Base-by-base conservation (phyloP, 78 protist genomes). In the Dictyostelium intermedium region DNA sequence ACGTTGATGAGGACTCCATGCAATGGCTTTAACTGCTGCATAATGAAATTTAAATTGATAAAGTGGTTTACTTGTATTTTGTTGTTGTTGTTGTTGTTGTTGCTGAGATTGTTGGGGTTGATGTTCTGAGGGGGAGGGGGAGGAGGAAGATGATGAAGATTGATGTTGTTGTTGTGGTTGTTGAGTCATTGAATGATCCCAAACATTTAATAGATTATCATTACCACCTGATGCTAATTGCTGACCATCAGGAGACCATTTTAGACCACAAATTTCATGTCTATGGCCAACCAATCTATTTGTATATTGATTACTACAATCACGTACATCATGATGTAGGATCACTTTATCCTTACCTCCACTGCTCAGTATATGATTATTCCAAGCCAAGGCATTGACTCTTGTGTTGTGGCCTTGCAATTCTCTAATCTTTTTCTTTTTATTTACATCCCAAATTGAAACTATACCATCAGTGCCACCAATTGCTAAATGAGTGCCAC, bases 161-260 rank as follows among this genome's bases (percentile, higher is more conserved):
- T 83, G 34, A 11, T 30, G 74, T 27, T 66, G 34, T 63, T 63
- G 73, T 63, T 63, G 32, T 16, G 27, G 73, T 30, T 25, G 34
- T 66, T 66, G 34, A 11, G 27, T 25, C 73, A 66, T 45, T 23
- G 73, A 39, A 18, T 73, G 8, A 61, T 84, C 97, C 99, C 99
- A 98, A 16, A 98, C 63, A 86, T 76, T 61, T 78, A 99, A 93
- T 18, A 93, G 3, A 96, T 99, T 99, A 97, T 99, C 99, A 89
- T 99, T 99, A 66, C 99, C 99, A 18, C 99, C 99, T 6, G 98
- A 92, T 11, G 99, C 99, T 14, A 99, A 96, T 92, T 91, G 95
- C 45, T 14, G 45, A 18, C 98, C 99, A 79, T 98, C 97, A 1
- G 98, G 96, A 0, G 98, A 95, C 99, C 99, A 99, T 77, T 91